Base-by-base conservation (phyloP, 441 rosid species). In the Arabidopsis lyrata region DNA sequence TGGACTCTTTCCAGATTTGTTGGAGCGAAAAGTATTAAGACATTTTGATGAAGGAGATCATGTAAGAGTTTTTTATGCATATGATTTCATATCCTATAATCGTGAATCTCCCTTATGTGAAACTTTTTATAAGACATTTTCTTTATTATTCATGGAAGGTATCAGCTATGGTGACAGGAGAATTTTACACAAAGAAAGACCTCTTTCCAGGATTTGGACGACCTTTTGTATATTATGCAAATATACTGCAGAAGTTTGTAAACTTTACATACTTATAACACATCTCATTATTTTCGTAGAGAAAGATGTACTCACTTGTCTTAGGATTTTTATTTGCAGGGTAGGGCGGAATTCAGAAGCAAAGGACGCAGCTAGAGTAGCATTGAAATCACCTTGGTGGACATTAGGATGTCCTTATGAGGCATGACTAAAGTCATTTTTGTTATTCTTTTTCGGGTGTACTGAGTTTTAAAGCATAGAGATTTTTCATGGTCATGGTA, bases 361-460 rank as follows among this genome's bases (percentile, higher is more conserved):
- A 61, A 93, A 93, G 82, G 94, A 89, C 27, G 86, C 97, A 5
- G 95, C 97, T 45, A 88, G 98, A 83, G 88, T 86, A 53, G 92
- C 95, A 71, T 73, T 93, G 68, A 90, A 86, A 81, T 88, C 95
- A 63, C 97, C 95, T 50, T 93, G 98, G 97, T 93, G 95, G 98
- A 87, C 94, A 9, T 81, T 91, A 77, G 97, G 97, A 63, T 91
- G 94, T 78, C 72, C 86, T 52, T 93, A 89, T 48, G 77, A 86
- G 86, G 97, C 77, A 89, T 27, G 79, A 5, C 22, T 55, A 77
- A 11, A 44, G 5, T 13, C 44, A 1, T 36, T 0, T 13, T 11
- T 38, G 6, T 55, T 54, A 13, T 48, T 8, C 12, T 12, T 36
- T 55, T 36, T 52, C 34, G 20, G 24, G 77, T 68, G 22, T 8